Evolutionary conservation across 441 rosid species (phyloP), one percentile per base, ranked within the genome.

Genomic region (Flueggea neowawraea): DNA sequence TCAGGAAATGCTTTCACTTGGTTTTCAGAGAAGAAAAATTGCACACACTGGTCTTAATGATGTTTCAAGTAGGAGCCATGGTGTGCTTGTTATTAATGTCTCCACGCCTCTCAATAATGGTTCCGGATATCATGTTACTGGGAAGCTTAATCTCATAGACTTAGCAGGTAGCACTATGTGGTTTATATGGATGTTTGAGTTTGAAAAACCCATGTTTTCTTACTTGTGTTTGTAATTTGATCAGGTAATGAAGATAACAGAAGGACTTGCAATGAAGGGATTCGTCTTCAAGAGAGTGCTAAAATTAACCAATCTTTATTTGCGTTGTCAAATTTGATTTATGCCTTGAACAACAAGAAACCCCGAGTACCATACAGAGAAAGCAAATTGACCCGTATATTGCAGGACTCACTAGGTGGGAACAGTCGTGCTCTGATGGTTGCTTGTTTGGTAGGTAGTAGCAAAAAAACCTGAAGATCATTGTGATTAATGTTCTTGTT

Each of bases 371-470:
- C 99, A 6, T 95, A 95, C 55, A 78, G 97, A 56, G 99, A 95
- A 73, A 91, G 94, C 83, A 95, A 89, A 72, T 67, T 91, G 83
- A 95, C 99, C 17, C 80, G 99, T 55, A 89, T 95, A 70, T 55
- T 91, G 78, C 96, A 91, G 71, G 97, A 95, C 67, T 95, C 99
- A 31, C 84, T 95, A 16, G 99, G 99, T 45, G 99, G 97, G 65
- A 84, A 79, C 47, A 95, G 91, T 53, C 80, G 75, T 28, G 83
- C 96, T 58, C 70, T 95, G 72, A 89, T 95, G 99, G 88, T 91
- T 52, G 94, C 96, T 57, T 95, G 97, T 64, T 71, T 91, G 80
- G 99, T 95, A 79, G 50, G 80, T 28, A 64, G 6, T 44, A 33
- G 6, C n/a, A 2, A 36, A 36, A 36, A 11, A 2, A 44, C 55